Evolutionary conservation across 2,329 filamentous ascomycete species (phyloP).

Genomic region (Phyllosticta citrichinensis): DNA sequence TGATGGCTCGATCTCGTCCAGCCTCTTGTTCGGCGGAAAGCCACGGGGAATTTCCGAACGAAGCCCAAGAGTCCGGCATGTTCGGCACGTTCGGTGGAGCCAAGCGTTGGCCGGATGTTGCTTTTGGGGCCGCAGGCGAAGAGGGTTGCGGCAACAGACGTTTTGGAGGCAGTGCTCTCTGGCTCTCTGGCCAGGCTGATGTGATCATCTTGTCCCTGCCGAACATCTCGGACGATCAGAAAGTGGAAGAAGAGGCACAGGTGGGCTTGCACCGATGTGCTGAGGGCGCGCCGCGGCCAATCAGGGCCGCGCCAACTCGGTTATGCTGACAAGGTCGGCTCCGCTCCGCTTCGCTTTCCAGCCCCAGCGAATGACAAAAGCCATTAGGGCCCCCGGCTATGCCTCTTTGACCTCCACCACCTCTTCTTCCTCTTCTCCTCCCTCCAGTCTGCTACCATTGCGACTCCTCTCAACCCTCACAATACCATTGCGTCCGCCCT

Average conservation of each 20-base stretch:
- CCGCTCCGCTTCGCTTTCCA: background rate
- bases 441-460: background rate
- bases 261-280: background rate
- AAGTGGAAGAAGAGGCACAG: background rate
- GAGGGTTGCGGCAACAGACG: background rate
- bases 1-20: background rate
- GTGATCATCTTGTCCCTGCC: background rate
- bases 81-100: background rate
- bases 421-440: background rate
- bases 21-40: background rate
- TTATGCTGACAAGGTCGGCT: conserved; percentile 9
- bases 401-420: background rate
- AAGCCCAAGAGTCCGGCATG: background rate
- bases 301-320: background rate
- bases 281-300: background rate
- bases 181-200: background rate
- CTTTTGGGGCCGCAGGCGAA: background rate
- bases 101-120: background rate
- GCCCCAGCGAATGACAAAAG: background rate
- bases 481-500: background rate
- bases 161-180: background rate
- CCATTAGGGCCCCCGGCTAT: background rate
- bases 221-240: background rate
- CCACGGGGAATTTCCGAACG: background rate
- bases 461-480: background rate